These are phyloP conservation scores for Boletus barrowsii DNA, from an alignment of 768 basidiomycete genomes.

Conservation along the genomic window DNA sequence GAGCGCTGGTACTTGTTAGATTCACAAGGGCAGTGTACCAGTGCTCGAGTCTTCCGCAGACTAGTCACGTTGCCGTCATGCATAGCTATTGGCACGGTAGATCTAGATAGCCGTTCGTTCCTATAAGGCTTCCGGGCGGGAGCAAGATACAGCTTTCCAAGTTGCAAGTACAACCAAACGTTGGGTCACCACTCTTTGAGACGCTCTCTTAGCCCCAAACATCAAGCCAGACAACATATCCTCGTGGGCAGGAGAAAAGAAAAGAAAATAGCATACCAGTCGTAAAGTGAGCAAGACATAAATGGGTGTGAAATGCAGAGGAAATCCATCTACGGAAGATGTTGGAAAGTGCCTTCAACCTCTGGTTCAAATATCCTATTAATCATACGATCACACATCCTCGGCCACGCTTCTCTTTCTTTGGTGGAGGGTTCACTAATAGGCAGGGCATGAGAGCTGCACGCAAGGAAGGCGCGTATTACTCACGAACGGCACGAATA, in stretches of 20 bases:
- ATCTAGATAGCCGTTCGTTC: too few species aligned
- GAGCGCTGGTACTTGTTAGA: too few species aligned
- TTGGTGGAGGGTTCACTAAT: conserved; percentile 74
- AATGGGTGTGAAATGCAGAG: conserved; percentile 56
- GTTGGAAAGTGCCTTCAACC: conserved; percentile 16
- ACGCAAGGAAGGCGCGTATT: neutral
- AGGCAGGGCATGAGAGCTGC: conserved; percentile 6
- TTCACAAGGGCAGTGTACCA: too few species aligned
- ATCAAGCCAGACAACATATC: conserved; percentile 38
- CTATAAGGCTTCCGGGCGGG: too few species aligned
- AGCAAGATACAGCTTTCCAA: too few species aligned
- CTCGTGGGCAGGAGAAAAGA: conserved; percentile 26
- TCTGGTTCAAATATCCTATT: conserved; percentile 20
- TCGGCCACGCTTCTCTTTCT: conserved; percentile 46
- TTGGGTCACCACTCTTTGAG: too few species aligned
- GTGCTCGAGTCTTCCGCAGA: too few species aligned
- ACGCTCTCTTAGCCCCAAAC: neutral
- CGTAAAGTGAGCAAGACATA: conserved; percentile 69
- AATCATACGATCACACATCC: conserved; percentile 74
- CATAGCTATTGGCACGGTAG: too few species aligned
- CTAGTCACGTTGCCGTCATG: too few species aligned
- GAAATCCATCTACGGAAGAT: conserved; percentile 34
- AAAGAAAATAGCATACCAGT: conserved; percentile 50
- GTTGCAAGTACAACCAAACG: too few species aligned
- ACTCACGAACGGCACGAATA: conserved; percentile 92